Evolutionary conservation across 106 monocot species (phyloP), one percentile per base, ranked within the genome.

Genomic region (Alisma plantagoaquatica): DNA sequence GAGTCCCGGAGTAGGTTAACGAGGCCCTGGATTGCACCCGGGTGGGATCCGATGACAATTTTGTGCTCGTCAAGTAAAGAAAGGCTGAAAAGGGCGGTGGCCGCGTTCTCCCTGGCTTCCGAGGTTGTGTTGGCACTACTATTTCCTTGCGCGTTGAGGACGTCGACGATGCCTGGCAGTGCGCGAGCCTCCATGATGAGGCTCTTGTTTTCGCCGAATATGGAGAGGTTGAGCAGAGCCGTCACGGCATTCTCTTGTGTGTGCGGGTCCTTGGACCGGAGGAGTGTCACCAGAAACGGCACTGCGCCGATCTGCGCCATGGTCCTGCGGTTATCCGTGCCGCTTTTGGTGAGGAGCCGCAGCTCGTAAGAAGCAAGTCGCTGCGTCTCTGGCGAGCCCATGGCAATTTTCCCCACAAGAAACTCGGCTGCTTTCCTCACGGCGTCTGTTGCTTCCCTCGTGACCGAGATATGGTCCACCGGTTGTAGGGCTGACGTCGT

Each of bases 31-130:
- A 78, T 29, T 17, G 69, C 78, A 4, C 47, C 78, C 1, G 33
- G 26, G 31, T 59, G 50, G 10, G 68, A 42, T 6, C 73, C 78
- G 11, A 78, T 73, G 6, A 53, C 11, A 2, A 42, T 43, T 29
- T 65, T 73, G 54, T 49, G 60, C 27, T 78, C 78, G 21, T 78
- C 68, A 15, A 60, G 5, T 33, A n/a, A n/a, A n/a, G n/a, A n/a
- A n/a, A n/a, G n/a, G n/a, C n/a, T n/a, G n/a, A n/a, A n/a, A n/a
- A n/a, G 66, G 2, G 78, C 46, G 2, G 78, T 73, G 19, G 78
- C 78, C 2, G 78, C 78, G 35, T 78, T 78, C 62, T 78, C 78
- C 49, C 78, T 46, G 2, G 78, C 78, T 16, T 78, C 78, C 68
- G 56, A 60, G 19, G 67, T 32, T 10, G 31, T n/a, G n/a, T n/a